Evolutionary conservation across 202 grass and related monocot genomes (phyloP), one percentile per base, ranked within the genome.

Genomic region (Setaria viridis): DNA sequence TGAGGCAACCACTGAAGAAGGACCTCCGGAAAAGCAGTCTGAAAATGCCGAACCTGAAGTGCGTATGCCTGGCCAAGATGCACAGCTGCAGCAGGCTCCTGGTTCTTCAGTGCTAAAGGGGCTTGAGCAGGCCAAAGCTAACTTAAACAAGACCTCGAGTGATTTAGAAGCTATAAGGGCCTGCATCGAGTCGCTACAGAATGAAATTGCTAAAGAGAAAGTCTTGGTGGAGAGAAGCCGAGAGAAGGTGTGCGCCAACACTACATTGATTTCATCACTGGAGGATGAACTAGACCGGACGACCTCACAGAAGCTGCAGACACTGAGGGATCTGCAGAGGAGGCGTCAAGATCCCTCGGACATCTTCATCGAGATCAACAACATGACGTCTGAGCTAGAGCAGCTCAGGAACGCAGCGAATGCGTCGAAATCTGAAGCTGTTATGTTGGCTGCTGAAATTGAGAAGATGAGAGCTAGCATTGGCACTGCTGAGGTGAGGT

Each of bases 381-480:
- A 87, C 65, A 80, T 91, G 88, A 92, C 86, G 25, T 89, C 83
- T 21, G 91, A 95, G 70, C 77, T 93, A 30, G 90, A 94, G 55
- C 59, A 91, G 59, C 87, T 91, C 46, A 89, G 88, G 59, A 91
- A 74, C 43, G 68, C 71, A 0, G 64, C 84, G 15, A 91, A 82
- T 42, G 85, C 73, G 2, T 79, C 89, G 3, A 93, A 83, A 34
- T 83, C 79, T 60, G 95, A 95, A 78, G 78, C 88, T 67, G 53
- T 62, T 20, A 74, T 89, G 76, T 42, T 95, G 72, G 66, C 67
- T 14, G 84, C 88, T 4, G 95, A 98, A 76, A 94, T 95, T 45
- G 91, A 98, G 53, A 90, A 91, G 85, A 91, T 69, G 21, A 98
- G 86, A 80, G 83, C 89, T 66, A 92, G 84, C 87, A 94, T 95